Evolutionary conservation across 148 eudicot species (phyloP), one percentile per base, ranked within the genome.

Genomic region (Pouteria glomerata): DNA sequence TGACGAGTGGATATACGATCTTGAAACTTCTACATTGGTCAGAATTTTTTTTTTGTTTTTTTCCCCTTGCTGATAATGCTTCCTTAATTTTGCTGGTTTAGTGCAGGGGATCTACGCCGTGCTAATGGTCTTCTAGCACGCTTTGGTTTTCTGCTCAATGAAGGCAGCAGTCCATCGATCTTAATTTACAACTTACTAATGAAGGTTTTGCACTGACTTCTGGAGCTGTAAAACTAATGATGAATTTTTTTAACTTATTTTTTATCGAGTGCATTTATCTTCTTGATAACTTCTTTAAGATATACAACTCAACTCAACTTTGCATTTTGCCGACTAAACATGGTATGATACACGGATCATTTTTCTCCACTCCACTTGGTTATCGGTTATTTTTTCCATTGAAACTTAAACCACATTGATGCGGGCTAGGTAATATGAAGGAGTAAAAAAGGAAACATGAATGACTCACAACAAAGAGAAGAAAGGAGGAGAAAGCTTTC

Each of bases 121-220:
- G 90, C 90, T 57, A 86, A 86, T 82, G 93, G 90, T 68, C 93
- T 88, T 84, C 90, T 88, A 66, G 86, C 93, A 67, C 84, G 90
- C 63, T 86, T 82, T 75, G 85, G 90, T 50, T 82, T 30, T 74
- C 82, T 75, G 45, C 76, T 88, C 68, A 79, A 84, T 70, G 85
- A 78, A 79, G 79, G 84, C 45, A 85, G 90, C 52, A 77, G 57
- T 59, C 80, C 88, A 50, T 85, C 86, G 18, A 74, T 81, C 72
- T 71, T 78, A 62, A 80, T 82, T 50, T 82, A 80, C 85, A 88
- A 88, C 81, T 80, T 88, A 70, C 65, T 88, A 76, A 88, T 88
- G 86, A 88, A 88, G 93, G 93, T 88, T 33, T 69, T 42, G 23
- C 74, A 37, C 53, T 58, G 55, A 73, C 42, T 1, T 66, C n/a